phyloP scores from a whole-genome alignment of 2,329 filamentous ascomycete genomes.

The Alternaria solani region DNA sequence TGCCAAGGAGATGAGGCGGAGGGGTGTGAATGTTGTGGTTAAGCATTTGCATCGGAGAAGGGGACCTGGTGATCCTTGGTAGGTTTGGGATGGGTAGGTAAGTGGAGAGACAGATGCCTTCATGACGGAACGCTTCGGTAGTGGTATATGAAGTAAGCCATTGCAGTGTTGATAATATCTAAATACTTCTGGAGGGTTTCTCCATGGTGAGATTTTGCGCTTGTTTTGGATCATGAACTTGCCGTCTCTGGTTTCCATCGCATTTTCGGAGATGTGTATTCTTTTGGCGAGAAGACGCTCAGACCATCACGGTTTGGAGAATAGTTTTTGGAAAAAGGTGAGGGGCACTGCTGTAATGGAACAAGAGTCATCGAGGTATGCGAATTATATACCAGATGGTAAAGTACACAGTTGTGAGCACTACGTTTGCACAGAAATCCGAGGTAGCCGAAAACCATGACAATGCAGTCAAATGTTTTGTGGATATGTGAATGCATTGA shows the following conservation, averaged over 20 bases:
- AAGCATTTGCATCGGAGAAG: conserved; percentile 26
- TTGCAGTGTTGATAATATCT: no score
- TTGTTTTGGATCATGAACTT: background rate
- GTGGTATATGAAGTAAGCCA: no score
- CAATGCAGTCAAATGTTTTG: background rate
- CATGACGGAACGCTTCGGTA: background rate
- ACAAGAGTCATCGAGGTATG: no score
- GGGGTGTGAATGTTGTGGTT: conserved; percentile 17
- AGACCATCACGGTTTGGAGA: no score
- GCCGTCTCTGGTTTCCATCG: no score
- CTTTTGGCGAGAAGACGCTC: no score
- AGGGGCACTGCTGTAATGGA: no score
- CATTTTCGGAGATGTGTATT: no score
- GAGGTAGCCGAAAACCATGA: no score
- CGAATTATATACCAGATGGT: no score
- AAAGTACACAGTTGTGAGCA: background rate
- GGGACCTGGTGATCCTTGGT: conserved; percentile 10
- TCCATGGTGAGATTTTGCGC: rapidly evolving
- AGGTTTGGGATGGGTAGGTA: background rate
- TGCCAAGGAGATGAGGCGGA: conserved; percentile 11
- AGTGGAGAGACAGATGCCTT: background rate
- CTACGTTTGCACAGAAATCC: no score
- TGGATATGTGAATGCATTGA: background rate
- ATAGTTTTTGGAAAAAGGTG: no score
- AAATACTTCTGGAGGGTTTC: background rate